These are phyloP conservation scores for Closterium sp. DNA, from an alignment of 139 green algal species.

Conservation along the genomic window DNA sequence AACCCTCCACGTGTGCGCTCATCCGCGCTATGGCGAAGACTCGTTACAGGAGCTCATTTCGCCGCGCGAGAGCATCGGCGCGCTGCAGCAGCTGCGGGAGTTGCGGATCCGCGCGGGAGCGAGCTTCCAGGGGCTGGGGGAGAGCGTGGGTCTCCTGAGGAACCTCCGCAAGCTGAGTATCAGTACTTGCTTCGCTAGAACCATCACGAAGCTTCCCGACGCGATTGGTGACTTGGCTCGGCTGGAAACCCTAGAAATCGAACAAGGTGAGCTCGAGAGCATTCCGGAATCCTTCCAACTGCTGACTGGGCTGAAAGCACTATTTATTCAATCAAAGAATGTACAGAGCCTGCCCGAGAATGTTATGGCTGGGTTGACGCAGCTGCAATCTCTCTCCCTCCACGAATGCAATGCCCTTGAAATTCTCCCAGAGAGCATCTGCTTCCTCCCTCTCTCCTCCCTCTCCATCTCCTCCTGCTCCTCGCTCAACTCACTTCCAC, in stretches of 20 bases:
- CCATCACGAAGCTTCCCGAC: not conserved
- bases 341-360: not conserved
- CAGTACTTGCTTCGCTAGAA: not conserved
- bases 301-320: not conserved
- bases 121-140: not conserved
- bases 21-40: not conserved
- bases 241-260: not conserved
- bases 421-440: not conserved
- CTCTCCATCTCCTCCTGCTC: not conserved
- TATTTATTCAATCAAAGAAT: not conserved
- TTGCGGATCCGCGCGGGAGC: not conserved
- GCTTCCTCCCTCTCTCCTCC: not conserved
- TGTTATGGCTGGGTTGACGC: not conserved
- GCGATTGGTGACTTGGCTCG: not conserved
- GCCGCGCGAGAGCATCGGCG: not conserved
- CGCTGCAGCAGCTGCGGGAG: not conserved
- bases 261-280: not conserved
- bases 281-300: not conserved
- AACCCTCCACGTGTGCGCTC: not conserved
- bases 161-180: not conserved
- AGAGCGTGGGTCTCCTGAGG: not conserved
- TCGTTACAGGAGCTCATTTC: not conserved
- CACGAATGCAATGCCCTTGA: not conserved
- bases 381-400: not conserved
- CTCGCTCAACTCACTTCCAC: not conserved